phyloP scores from a whole-genome alignment of 2,329 filamentous ascomycete genomes.

The Paraphoma chrysanthemicola region DNA sequence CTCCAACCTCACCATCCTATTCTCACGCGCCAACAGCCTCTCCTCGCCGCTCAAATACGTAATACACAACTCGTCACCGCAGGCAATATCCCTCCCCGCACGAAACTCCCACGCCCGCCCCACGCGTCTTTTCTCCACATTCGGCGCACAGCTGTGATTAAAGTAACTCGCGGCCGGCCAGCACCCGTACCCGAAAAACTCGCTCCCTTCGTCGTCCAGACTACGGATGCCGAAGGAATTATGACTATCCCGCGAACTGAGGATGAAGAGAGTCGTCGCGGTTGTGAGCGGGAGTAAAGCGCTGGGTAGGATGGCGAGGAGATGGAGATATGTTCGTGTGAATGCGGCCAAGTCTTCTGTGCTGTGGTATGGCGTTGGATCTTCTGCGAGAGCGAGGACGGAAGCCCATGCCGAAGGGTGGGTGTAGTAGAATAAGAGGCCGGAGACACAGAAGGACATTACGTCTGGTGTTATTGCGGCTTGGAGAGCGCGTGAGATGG shows the following conservation, averaged over 20 bases:
- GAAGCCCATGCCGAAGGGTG: slow-evolving; percentile 38
- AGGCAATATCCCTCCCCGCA: slow-evolving; percentile 40
- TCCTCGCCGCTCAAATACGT: slow-evolving; percentile 59
- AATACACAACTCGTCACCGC: slow-evolving; percentile 55
- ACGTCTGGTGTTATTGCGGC: slow-evolving; percentile 45
- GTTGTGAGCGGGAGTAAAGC: slow-evolving; percentile 45
- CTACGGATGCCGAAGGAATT: slow-evolving; percentile 57
- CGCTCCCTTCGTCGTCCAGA: slow-evolving; percentile 53
- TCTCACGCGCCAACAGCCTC: slow-evolving; percentile 43
- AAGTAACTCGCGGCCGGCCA: slow-evolving; percentile 58
- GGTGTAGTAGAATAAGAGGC: slow-evolving; percentile 42
- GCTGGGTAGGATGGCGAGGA: slow-evolving; percentile 49
- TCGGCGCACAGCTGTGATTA: slow-evolving; percentile 57
- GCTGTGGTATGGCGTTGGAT: slow-evolving; percentile 52
- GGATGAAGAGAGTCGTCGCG: slow-evolving; percentile 38
- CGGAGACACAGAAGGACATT: slow-evolving; percentile 53
- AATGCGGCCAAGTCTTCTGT: slow-evolving; percentile 49
- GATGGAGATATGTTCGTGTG: slow-evolving; percentile 52
- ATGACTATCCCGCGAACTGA: slow-evolving; percentile 52
- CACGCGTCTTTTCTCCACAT: slow-evolving; percentile 50
- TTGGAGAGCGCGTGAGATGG: slow-evolving; percentile 38
- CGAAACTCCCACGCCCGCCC: slow-evolving; percentile 53
- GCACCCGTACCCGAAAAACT: slow-evolving; percentile 58
- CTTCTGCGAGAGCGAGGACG: slow-evolving; percentile 49
- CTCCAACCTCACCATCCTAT: slow-evolving; percentile 48